These are phyloP conservation scores for Rhododendron kiyosumense DNA, from an alignment of 148 eudicot species.

Conservation along the genomic window DNA sequence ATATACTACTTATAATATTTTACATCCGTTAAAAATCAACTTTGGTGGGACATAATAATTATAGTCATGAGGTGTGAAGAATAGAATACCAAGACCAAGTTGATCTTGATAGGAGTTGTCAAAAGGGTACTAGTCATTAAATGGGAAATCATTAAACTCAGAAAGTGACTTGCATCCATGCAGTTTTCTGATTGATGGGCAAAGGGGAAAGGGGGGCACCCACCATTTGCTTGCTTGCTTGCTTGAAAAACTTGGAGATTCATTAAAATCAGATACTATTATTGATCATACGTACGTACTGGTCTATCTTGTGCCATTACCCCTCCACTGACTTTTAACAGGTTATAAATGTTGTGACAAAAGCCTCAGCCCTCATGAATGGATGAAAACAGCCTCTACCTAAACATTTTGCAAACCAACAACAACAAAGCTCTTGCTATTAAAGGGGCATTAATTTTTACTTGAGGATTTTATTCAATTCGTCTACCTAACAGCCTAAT, in stretches of 20 bases:
- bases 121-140: background rate
- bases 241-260: background rate
- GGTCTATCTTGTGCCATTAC: background rate
- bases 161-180: constrained; percentile 4
- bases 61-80: background rate
- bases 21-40: too few species aligned
- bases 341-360: constrained; percentile 2
- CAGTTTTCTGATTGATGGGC: constrained; percentile 1
- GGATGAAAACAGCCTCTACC: constrained; percentile 11
- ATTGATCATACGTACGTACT: background rate
- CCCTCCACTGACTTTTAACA: background rate
- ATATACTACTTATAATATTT: too few species aligned
- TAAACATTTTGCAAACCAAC: background rate
- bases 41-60: background rate
- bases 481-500: constrained; percentile 8
- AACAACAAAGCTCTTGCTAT: background rate
- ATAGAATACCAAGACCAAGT: background rate
- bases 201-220: background rate
- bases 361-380: background rate
- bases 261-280: background rate
- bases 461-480: constrained; percentile 13
- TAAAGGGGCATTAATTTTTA: constrained; percentile 6
- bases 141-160: background rate
- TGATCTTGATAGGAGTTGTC: background rate
- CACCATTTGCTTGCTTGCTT: background rate